A percentile compares a stretch with the other conserved stretches of the same genome.
phyloP scores from a whole-genome alignment of 139 green algal species.

The Asterochloris sp. region DNA sequence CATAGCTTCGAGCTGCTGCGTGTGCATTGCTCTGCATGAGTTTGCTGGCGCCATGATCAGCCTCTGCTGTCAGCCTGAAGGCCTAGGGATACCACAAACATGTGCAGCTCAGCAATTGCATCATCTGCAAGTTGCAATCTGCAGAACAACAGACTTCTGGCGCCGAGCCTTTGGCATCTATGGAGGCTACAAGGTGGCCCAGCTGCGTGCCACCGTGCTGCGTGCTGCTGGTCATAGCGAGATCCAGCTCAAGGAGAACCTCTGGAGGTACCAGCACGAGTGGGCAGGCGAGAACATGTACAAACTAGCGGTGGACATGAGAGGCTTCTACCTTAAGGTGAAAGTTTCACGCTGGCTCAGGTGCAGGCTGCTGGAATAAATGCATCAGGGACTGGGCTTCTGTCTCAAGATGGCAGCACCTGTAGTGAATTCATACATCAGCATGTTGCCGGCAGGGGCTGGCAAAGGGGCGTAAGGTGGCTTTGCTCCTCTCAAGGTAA shows the following conservation, averaged over 20 bases:
- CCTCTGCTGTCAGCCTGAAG: no score
- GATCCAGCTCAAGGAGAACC: slow-evolving; percentile 39
- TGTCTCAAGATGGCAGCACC: neutral
- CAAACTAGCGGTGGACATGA: slow-evolving; percentile 69
- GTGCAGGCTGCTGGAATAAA: neutral
- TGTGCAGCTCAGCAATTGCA: no score
- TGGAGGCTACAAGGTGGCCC: slow-evolving; percentile 69
- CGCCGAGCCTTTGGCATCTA: slow-evolving; percentile 68
- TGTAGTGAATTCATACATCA: neutral
- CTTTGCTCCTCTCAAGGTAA: no score
- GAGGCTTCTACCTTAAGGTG: slow-evolving; percentile 91
- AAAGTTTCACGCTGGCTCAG: neutral
- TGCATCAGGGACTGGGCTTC: neutral
- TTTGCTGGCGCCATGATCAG: no score
- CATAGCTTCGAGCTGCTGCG: no score
- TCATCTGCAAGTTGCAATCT: no score
- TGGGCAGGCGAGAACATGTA: slow-evolving; percentile 78
- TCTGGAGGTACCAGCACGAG: slow-evolving; percentile 74
- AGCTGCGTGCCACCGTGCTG: slow-evolving; percentile 42
- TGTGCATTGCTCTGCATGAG: no score
- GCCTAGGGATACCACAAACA: no score
- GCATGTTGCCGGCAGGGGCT: no score
- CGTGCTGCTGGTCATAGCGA: slow-evolving; percentile 26
- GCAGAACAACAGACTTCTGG: slow-evolving; percentile 71
- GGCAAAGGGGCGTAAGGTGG: no score